Evolutionary conservation across 345 rosid species (phyloP), one percentile per base, ranked within the genome.

Genomic region (Gynandropsis gynandra): DNA sequence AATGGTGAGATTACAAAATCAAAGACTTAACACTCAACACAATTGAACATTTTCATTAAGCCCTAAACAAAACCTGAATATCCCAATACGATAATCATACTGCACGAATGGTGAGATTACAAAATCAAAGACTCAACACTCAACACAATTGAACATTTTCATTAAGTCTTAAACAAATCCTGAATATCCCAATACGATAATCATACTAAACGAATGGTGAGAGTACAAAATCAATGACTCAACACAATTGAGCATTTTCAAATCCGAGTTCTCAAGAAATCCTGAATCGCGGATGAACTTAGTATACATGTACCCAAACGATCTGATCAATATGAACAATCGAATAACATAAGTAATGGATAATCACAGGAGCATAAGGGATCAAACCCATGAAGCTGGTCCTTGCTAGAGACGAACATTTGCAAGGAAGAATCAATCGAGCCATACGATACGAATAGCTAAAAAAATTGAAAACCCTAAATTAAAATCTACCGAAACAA

Each of bases 331-430:
- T 42, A 31, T 5, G 10, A 5, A 27, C 9, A 31, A 21, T 7
- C 11, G 31, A 19, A 52, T 45, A 58, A 3, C 5, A 10, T 47
- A 43, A 34, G 65, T 60, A 34, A 27, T 19, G 67, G 47, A 73
- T 74, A 81, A 78, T 86, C 88, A 89, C 97, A 74, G 80, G 88
- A 78, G 81, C 67, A 59, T 61, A 65, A 47, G 94, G 59, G 76
- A 86, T 79, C 78, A 83, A 86, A 68, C 90, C 85, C 75, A 81
- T 66, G 58, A 86, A 80, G 54, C 62, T 66, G 60, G 75, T 58
- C 65, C 70, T 83, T 32, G 84, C 71, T 56, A 89, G 72, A 71
- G 81, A 72, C 71, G 88, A 78, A 63, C 82, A 79, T 76, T 79
- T 80, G 77, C 80, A 72, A 7, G 94, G 90, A 56, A 80, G 73